A percentile compares a stretch with the other conserved stretches of the same genome.
phyloP scores from a whole-genome alignment of 2,329 filamentous ascomycete species.

The Beauveria scarabaeidicola region DNA sequence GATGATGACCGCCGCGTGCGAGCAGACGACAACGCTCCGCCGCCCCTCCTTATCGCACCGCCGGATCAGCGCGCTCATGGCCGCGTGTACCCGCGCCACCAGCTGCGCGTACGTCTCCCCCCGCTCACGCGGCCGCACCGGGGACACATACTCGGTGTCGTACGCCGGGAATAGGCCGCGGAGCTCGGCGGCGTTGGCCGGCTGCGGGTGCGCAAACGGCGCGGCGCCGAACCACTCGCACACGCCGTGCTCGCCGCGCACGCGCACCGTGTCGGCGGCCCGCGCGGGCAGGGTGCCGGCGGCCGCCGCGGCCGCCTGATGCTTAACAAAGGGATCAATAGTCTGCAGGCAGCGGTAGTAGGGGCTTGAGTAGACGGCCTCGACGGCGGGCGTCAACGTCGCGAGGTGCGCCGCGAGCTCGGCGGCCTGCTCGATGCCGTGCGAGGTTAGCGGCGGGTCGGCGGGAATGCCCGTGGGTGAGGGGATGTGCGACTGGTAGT shows the following conservation, averaged over 20 bases:
- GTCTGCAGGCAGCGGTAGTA: constrained; percentile 88
- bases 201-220: constrained; percentile 74
- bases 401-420: constrained; percentile 64
- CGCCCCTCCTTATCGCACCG: constrained; percentile 63
- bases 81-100: constrained; percentile 68
- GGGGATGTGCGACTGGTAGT: constrained; percentile 62
- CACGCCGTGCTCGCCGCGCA: constrained; percentile 49
- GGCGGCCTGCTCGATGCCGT: constrained; percentile 75
- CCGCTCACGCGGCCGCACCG: constrained; percentile 56
- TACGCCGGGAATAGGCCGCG: constrained; percentile 58
- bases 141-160: constrained; percentile 48
- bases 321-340: constrained; percentile 57
- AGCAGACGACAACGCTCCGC: constrained; percentile 69
- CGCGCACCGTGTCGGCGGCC: constrained; percentile 24
- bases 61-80: constrained; percentile 61
- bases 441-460: constrained; percentile 78
- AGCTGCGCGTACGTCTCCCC: constrained; percentile 76
- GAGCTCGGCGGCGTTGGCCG: constrained; percentile 57
- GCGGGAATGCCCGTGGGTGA: constrained; percentile 83
- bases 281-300: neutral
- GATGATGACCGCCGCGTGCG: constrained; percentile 86
- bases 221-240: constrained; percentile 91
- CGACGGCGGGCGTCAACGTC: constrained; percentile 56
- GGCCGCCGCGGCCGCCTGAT: constrained; percentile 22
- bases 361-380: constrained; percentile 72